Conservation (phyloP, 805 yeast species). For the Sugiyamaella smithiae region DNA sequence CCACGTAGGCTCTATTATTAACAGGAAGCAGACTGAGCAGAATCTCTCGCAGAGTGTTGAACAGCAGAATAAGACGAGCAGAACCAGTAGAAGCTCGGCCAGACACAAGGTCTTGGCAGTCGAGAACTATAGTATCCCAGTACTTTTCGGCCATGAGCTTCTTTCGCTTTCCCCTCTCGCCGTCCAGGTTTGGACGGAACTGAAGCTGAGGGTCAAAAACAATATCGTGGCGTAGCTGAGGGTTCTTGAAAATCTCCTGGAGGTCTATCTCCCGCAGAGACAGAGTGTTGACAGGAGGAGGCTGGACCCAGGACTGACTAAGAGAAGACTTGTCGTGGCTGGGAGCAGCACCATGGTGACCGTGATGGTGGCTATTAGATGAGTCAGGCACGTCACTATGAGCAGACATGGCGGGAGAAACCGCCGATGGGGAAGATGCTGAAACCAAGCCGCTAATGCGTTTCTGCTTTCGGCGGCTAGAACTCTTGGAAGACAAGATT, state of each 20-base stretch:
- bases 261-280: slow-evolving; percentile 82
- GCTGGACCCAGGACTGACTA: slow-evolving; percentile 33
- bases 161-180: slow-evolving; percentile 83
- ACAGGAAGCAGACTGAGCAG: slow-evolving; percentile 71
- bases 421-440: not conserved
- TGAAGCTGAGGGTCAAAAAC: slow-evolving; percentile 88
- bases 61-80: slow-evolving; percentile 60
- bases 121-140: slow-evolving; percentile 74
- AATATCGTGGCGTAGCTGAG: slow-evolving; percentile 90
- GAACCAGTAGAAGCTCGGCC: slow-evolving; percentile 13
- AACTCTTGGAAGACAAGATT: not conserved
- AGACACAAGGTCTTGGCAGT: slow-evolving; percentile 46
- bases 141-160: slow-evolving; percentile 72
- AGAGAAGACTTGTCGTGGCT: not conserved
- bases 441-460: not conserved
- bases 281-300: slow-evolving; percentile 80
- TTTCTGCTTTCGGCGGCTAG: slow-evolving; percentile 4
- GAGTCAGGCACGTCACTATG: not conserved
- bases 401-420: not conserved
- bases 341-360: not conserved
- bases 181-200: slow-evolving; percentile 86
- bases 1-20: slow-evolving; percentile 64
- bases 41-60: slow-evolving; percentile 75
- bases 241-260: slow-evolving; percentile 84
- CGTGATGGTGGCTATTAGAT: not conserved